Evolutionary conservation across 2,329 filamentous ascomycete species (phyloP).

Genomic region (Tolypocladium album): DNA sequence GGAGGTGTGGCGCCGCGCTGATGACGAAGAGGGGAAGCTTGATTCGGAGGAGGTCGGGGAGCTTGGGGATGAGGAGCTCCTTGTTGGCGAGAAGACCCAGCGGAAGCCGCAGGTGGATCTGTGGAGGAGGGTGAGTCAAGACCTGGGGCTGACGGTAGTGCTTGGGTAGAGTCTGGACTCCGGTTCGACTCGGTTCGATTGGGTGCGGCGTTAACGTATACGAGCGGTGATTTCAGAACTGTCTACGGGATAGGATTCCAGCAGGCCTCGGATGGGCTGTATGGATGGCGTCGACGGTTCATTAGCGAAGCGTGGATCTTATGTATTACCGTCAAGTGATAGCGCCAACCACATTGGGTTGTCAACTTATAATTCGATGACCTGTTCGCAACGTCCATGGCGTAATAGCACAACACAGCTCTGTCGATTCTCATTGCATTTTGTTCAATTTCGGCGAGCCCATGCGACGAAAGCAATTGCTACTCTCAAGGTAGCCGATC

Average conservation of each 20-base stretch:
- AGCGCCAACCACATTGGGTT: background rate
- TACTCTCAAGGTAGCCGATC: background rate
- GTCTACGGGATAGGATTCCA: too few species aligned
- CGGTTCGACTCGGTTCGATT: background rate
- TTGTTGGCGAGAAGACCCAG: background rate
- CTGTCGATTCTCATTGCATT: too few species aligned
- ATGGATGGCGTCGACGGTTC: background rate
- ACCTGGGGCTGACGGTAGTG: background rate
- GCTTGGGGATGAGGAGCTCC: conserved; percentile 5
- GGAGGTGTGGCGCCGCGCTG: conserved; percentile 49
- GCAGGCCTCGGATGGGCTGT: background rate
- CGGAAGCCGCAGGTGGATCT: background rate
- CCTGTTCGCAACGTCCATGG: background rate
- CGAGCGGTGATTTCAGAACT: background rate
- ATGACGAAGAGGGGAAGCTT: conserved; percentile 12
- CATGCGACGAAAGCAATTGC: too few species aligned
- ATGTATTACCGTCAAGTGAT: background rate
- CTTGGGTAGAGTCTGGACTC: background rate
- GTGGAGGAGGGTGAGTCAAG: background rate
- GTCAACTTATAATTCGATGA: background rate
- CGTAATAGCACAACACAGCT: too few species aligned
- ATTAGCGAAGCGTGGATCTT: background rate
- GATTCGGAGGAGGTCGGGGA: conserved; percentile 11
- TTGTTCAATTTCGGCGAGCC: too few species aligned
- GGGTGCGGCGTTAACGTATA: background rate